A percentile compares a stretch with the other conserved stretches of the same genome.
These are phyloP conservation scores for Colletotrichum somersetense DNA, from an alignment of 2,329 filamentous ascomycete genomes.

Conservation along the genomic window DNA sequence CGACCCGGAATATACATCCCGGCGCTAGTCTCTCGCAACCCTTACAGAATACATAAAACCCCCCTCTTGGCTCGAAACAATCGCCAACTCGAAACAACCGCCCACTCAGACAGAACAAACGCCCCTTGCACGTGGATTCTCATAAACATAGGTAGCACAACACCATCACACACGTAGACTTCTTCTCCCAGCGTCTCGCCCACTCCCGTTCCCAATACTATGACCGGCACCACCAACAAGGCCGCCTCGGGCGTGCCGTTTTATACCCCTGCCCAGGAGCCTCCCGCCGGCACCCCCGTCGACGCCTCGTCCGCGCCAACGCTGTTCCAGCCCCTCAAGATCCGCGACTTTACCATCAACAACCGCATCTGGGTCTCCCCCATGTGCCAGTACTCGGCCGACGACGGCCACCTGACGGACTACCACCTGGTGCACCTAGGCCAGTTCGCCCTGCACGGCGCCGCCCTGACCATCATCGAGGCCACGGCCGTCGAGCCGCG, in stretches of 20 bases:
- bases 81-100: conserved; percentile 32
- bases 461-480: conserved; percentile 81
- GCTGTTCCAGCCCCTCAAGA: conserved; percentile 68
- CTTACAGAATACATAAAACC: conserved; percentile 27
- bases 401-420: conserved; percentile 77
- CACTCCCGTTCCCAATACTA: conserved; percentile 24
- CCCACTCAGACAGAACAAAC: neutral
- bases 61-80: no score
- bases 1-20: conserved; percentile 11
- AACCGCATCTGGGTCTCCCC: conserved; percentile 72
- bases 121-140: neutral
- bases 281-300: conserved; percentile 63
- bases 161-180: conserved; percentile 1
- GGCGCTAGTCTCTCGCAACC: neutral
- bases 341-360: conserved; percentile 64
- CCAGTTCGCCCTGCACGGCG: conserved; percentile 81
- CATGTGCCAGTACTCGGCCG: conserved; percentile 72
- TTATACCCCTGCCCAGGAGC: conserved; percentile 67
- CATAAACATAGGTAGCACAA: neutral
- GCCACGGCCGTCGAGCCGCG: conserved; percentile 81
- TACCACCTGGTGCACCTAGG: conserved; percentile 89
- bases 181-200: neutral
- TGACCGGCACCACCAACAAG: conserved; percentile 51
- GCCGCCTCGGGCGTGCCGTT: conserved; percentile 61
- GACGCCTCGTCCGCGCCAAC: conserved; percentile 59